Base-by-base conservation (phyloP, 1,284 basidiomycete genomes). In the Microbotryum lychnidis-dioicae region DNA sequence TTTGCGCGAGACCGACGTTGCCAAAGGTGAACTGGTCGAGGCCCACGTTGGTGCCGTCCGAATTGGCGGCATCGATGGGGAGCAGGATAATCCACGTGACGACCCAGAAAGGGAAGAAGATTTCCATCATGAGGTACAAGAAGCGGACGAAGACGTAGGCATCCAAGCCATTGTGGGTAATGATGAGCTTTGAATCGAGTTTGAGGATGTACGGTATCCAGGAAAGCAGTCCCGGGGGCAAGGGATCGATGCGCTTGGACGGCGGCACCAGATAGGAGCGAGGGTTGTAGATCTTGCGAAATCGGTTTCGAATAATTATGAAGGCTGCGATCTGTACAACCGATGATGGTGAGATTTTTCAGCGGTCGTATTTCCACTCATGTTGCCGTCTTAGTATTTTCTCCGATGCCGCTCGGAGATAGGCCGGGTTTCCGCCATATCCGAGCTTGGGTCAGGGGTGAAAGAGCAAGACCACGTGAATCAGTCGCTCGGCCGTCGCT, bases 121-220 rank as follows among this genome's bases (percentile, higher is more conserved):
- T 79, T 70, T 85, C 82, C 57, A 87, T 75, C 82, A 90, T 86
- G 72, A 79, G 84, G 61, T 86, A 84, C 48, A 93, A 80, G 75
- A 88, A 97, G 59, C 90, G 86, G 53, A 96, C 83, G 71, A 90
- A 97, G 74, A 96, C 86, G 79, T 94, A 98, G 37, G 91, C 89
- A 73, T 98, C 94, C 62, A 90, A 81, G 44, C 94, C 93, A 68
- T 96, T 94, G 63, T 84, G 73, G 25, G 69, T 60, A 53, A 76
- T 70, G 68, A 71, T 65, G 31, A 63, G 54, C 29, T 56, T 51
- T 7, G 68, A 62, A 18, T 69, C 67, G 31, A 64, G 72, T 45
- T 70, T 68, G 61, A 77, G 64, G 65, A 76, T 72, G 29, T 72
- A 70, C 1, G 73, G 71, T 33, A 77, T 70, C 76, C 77, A 78